Base-by-base conservation (phyloP, 768 basidiomycete species). In the Xerocomus brunneocitrinus region DNA sequence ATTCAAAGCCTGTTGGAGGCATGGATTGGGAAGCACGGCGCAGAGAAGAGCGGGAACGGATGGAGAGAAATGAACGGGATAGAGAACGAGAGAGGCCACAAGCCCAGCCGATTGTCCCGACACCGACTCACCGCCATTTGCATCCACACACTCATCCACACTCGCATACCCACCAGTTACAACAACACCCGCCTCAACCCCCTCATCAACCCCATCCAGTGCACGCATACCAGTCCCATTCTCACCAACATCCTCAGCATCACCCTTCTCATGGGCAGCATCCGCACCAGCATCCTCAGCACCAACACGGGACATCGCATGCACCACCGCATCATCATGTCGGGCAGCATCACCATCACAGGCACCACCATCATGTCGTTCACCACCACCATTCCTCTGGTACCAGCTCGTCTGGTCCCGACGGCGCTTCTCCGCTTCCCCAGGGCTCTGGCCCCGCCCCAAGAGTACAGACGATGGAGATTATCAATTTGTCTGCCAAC, bases 261-360 rank as follows among this genome's bases (percentile, higher is more conserved):
- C 56, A 45, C 19, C 65, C 53, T 50, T 40, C 63, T 12, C 66
- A 58, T 36, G 63, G 66, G 45, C 69, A 65, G 32, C 49, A 74
- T 68, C 50, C 61, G 38, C 58, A 64, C 52, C 74, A 70, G 48
- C 71, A 71, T 52, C 59, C 59, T 49, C 72, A 68, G 49, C 58
- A 63, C 39, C 67, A 65, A 10, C 68, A 68, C 16, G 53, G 52
- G 32, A 27, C 73, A 52, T 69, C 61, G 25, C 62, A 64, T 41
- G 74, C 49, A 43, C 58, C 58, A 79, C 54, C 80, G 74, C 74
- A 76, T 35, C 71, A 74, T 54, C 73, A 76, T 51, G 67, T 74
- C 34, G 58, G 71, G n/a, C 79, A 79, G 47, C 81, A 84, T 52
- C 79, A 81, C 52, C 81, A 82, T 56, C 73, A 63, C 28, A 62